These are phyloP conservation scores for Pythium scleroteichum DNA, from an alignment of 352 stramenopile genomes.

Conservation along the genomic window DNA sequence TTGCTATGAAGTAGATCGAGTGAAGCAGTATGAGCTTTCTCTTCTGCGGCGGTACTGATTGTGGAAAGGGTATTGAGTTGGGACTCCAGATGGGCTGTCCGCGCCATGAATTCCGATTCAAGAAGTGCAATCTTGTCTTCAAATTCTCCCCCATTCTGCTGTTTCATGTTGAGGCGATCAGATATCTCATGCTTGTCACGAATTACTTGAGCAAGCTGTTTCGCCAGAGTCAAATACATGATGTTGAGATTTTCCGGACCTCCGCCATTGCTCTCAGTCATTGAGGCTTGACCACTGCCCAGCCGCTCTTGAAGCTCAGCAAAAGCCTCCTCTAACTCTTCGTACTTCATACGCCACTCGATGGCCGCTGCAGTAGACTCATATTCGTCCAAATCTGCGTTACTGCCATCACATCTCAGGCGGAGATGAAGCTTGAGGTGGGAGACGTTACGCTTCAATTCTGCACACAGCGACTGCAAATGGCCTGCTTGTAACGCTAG, in stretches of 20 bases:
- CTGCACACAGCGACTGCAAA: constrained; percentile 45
- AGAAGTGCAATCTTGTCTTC: constrained; percentile 38
- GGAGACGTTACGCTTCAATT: constrained; percentile 60
- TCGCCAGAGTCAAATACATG: constrained; percentile 62
- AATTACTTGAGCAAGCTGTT: constrained; percentile 66
- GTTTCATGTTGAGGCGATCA: constrained; percentile 35
- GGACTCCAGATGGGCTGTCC: constrained; percentile 45
- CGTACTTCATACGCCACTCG: constrained; percentile 83
- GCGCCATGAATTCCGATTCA: constrained; percentile 43
- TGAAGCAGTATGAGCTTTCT: constrained; percentile 43
- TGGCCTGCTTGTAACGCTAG: constrained; percentile 56
- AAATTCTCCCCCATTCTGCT: constrained; percentile 17
- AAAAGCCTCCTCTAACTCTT: constrained; percentile 71
- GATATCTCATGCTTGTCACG: constrained; percentile 78
- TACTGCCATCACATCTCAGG: constrained; percentile 26
- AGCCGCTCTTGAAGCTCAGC: constrained; percentile 52
- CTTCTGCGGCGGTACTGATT: constrained; percentile 39
- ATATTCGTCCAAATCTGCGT: constrained; percentile 43
- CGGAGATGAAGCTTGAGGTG: constrained; percentile 64
- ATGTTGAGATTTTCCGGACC: constrained; percentile 67
- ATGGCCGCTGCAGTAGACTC: constrained; percentile 71
- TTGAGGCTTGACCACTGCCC: constrained; percentile 7
- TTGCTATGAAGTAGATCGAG: constrained; percentile 62
- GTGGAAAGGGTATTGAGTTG: constrained; percentile 41
- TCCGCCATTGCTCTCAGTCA: constrained; percentile 17